Conservation (phyloP, 139 green algal genomes). For the Chlorella sp. region DNA sequence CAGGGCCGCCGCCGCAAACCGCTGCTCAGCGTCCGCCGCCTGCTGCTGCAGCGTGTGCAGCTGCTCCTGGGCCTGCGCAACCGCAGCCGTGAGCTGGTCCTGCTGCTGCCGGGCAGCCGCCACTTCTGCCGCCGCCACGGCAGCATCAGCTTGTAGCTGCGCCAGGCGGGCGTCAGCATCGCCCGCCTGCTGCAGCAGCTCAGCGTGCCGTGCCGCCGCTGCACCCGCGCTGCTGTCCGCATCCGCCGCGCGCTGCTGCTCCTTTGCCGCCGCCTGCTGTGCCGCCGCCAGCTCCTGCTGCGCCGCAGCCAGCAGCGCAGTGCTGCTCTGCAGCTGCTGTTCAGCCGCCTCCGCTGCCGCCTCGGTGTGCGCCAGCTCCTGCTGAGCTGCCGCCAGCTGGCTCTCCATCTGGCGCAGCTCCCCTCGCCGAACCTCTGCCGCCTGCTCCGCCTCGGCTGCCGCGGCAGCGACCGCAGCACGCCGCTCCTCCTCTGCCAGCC, state of each 20-base stretch:
- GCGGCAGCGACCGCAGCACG: not conserved
- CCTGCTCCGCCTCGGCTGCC: not conserved
- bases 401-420: not conserved
- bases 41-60: not conserved
- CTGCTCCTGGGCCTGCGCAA: not conserved
- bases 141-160: not conserved
- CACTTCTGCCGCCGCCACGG: not conserved
- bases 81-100: not conserved
- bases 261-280: not conserved
- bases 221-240: not conserved
- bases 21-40: not conserved
- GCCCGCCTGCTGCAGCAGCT: not conserved
- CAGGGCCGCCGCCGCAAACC: not conserved
- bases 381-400: not conserved
- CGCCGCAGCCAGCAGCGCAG: not conserved
- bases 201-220: not conserved
- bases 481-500: not conserved
- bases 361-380: constrained; percentile 12
- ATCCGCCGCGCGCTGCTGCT: not conserved
- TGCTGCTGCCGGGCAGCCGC: not conserved
- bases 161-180: not conserved
- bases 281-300: not conserved
- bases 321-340: constrained; percentile 18
- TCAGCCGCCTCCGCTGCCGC: not conserved
- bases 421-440: not conserved